phyloP scores from a whole-genome alignment of 2,329 filamentous ascomycete genomes.

The Exophiala spinifera region DNA sequence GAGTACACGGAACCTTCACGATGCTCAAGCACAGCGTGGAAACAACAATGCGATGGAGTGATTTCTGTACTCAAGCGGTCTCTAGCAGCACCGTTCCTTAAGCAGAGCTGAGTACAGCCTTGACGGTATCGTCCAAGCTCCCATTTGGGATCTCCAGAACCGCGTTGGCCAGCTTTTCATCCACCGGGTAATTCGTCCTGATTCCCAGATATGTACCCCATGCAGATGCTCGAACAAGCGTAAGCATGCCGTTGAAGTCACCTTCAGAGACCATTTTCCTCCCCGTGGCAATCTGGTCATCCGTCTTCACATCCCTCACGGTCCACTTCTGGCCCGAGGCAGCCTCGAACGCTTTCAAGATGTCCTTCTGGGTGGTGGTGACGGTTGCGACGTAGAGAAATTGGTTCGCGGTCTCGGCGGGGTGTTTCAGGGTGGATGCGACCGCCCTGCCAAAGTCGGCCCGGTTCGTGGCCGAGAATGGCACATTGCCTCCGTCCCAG shows the following conservation, averaged over 20 bases:
- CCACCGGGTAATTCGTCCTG: conserved; percentile 2
- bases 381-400: conserved; percentile 46
- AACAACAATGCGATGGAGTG: no score
- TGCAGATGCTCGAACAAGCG: conserved; percentile 9
- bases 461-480: conserved; percentile 50
- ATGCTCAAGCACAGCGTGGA: no score
- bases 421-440: conserved; percentile 47
- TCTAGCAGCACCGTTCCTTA: not conserved
- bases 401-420: conserved; percentile 54
- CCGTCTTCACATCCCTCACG: conserved; percentile 29
- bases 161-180: conserved; percentile 9
- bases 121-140: conserved; percentile 1
- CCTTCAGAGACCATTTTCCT: conserved; percentile 43
- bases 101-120: not conserved
- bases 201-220: conserved; percentile 4
- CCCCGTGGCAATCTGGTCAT: conserved; percentile 34
- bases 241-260: conserved; percentile 33
- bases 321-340: conserved; percentile 11
- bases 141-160: not conserved
- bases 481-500: conserved; percentile 49
- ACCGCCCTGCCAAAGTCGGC: conserved; percentile 47
- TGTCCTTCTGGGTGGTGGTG: conserved; percentile 43
- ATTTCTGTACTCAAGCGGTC: no score
- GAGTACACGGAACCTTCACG: no score
- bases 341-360: conserved; percentile 32